Evolutionary conservation across 768 basidiomycete species (phyloP), one percentile per base, ranked within the genome.

Genomic region (Suillus brevipes): DNA sequence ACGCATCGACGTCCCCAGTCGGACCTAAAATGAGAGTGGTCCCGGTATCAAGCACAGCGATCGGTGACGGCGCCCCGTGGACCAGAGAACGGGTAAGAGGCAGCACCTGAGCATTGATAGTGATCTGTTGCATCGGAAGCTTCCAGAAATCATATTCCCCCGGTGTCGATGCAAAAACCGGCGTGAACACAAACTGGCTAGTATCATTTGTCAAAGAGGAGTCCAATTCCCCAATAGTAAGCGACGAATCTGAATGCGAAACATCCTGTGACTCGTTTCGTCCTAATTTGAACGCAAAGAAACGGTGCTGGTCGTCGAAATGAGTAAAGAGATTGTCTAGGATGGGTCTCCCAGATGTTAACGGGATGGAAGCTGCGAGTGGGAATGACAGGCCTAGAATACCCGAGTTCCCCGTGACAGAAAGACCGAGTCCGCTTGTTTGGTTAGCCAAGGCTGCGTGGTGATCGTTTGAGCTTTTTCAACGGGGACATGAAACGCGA

Each of bases 31-130:
- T 78, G 61, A 86, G 79, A 6, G 85, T 86, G 31, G 85, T 86
- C 4, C 87, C 87, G 31, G 87, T 87, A 70, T 90, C 89, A 34
- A 89, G 79, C 31, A 90, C 83, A 4, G 83, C 87, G 58, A 89
- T 82, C 0, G 82, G 80, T 2, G 76, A 68, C 14, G 73, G 57
- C 28, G 83, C 77, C 23, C 79, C 79, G 5, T 68, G 71, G 34
- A 86, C 76, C 62, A 80, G 80, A 18, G 87, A 86, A 18, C 70
- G 63, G 2, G 85, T 81, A 20, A 87, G 71, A 0, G 73, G 61
- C 42, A 89, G 76, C 0, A 72, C 55, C 28, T 73, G 71, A 8
- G 77, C 76, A 64, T 86, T 79, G 70, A 87, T 74, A 13, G 80
- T 82, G 62, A 88, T 66, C 52, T 72, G 72, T 23, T 74, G 76